Evolutionary conservation across 106 monocot genomes (phyloP).

Genomic region (Allium cepa): DNA sequence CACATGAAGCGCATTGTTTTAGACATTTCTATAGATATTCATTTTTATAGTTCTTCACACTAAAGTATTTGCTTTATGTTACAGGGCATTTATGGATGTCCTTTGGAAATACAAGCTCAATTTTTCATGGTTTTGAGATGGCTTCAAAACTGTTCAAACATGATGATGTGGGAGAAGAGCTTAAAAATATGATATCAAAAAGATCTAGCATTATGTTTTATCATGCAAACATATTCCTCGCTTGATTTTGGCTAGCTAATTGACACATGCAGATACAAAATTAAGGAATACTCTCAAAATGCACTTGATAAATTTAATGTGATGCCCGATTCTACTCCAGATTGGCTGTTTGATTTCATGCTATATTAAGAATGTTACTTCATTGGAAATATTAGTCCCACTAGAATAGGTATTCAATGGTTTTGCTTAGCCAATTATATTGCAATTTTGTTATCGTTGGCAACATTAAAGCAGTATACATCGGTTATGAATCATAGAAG

Average conservation of each 20-base stretch:
- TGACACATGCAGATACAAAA: conserved; percentile 29
- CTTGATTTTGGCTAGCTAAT: conserved; percentile 27
- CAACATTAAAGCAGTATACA: conserved; percentile 24
- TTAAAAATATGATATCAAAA: conserved; percentile 20
- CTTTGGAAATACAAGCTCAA: conserved; percentile 36
- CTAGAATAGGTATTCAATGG: conserved; percentile 36
- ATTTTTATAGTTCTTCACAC: not conserved
- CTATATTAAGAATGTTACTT: conserved; percentile 23
- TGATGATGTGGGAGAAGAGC: conserved; percentile 27
- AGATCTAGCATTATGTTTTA: conserved; percentile 20
- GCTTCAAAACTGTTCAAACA: conserved; percentile 15
- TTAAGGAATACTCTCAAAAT: conserved; percentile 31
- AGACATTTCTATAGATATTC: not conserved
- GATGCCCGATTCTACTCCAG: conserved; percentile 30
- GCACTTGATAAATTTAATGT: conserved; percentile 39
- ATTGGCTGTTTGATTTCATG: conserved; percentile 38
- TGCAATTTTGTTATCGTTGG: conserved; percentile 32
- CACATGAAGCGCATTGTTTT: not conserved
- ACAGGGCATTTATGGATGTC: conserved; percentile 34
- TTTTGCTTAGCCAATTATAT: conserved; percentile 30
- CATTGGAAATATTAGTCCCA: conserved; percentile 34
- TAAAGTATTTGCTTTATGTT: not conserved
- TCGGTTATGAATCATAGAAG: conserved; percentile 35
- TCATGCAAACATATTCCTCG: conserved; percentile 28
- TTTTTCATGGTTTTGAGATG: conserved; percentile 38